phyloP scores from a whole-genome alignment of 805 yeast species.

The Torulaspora microellipsoides region DNA sequence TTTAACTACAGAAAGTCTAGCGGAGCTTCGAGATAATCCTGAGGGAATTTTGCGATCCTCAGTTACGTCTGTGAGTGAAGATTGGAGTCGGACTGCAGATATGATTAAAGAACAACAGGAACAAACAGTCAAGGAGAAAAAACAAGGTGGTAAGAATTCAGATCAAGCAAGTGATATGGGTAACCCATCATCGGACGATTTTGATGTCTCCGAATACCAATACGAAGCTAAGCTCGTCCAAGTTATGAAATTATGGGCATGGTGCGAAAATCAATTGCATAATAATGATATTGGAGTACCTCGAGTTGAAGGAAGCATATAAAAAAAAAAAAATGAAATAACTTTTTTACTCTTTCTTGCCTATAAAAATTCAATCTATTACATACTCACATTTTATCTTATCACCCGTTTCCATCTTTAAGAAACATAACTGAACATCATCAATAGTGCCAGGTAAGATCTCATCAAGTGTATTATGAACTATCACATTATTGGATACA shows the following conservation, averaged over 20 bases:
- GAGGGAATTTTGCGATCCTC: constrained; percentile 3
- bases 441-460: constrained; percentile 35
- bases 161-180: neutral
- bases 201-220: constrained; percentile 12
- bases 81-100: constrained; percentile 16
- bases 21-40: constrained; percentile 9
- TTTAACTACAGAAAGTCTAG: constrained; percentile 11
- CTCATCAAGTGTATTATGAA: constrained; percentile 35
- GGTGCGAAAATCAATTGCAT: constrained; percentile 54
- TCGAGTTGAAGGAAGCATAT: constrained; percentile 24
- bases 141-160: neutral
- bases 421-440: constrained; percentile 44
- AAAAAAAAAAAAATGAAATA: neutral
- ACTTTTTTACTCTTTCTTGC: neutral
- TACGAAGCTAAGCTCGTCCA: constrained; percentile 43
- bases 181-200: constrained; percentile 1
- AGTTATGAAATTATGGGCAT: constrained; percentile 56
- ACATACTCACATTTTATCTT: constrained; percentile 37
- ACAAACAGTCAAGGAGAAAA: neutral
- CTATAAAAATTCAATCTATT: constrained; percentile 11
- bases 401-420: constrained; percentile 53
- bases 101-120: constrained; percentile 13
- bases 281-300: constrained; percentile 38
- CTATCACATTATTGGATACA: constrained; percentile 33
- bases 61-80: constrained; percentile 7